These are phyloP conservation scores for Artemisia tridentata DNA, from an alignment of 129 eudicot genomes.

Conservation along the genomic window DNA sequence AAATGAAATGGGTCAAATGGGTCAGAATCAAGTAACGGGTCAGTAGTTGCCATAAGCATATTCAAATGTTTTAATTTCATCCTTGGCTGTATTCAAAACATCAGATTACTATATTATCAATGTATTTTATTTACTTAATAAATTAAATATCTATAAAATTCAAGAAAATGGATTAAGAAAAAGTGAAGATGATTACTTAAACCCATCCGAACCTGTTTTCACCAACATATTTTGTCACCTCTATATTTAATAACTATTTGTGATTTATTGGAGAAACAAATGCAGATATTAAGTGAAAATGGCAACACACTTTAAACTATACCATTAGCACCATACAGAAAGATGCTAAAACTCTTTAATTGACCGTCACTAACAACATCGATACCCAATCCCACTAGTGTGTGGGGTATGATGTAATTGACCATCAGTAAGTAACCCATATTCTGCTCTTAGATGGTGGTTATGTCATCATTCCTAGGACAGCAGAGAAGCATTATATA, in stretches of 20 bases:
- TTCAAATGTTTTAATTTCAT: no score
- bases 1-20: background rate
- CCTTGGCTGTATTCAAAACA: no score
- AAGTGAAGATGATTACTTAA: background rate
- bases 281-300: conserved; percentile 1
- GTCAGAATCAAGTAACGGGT: background rate
- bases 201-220: background rate
- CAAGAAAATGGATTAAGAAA: no score
- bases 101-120: no score
- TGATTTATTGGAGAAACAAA: background rate
- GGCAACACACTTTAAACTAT: background rate
- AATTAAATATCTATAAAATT: no score
- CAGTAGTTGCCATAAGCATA: background rate
- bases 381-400: no score
- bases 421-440: background rate
- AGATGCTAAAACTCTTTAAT: background rate
- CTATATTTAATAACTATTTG: background rate
- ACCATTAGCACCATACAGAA: background rate
- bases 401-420: no score
- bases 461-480: background rate
- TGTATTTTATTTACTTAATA: no score
- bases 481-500: background rate
- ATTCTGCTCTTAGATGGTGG: background rate
- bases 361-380: no score
- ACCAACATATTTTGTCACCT: background rate